These are phyloP conservation scores for Cystofilobasidium macerans DNA, from an alignment of 768 basidiomycete species.

Conservation along the genomic window DNA sequence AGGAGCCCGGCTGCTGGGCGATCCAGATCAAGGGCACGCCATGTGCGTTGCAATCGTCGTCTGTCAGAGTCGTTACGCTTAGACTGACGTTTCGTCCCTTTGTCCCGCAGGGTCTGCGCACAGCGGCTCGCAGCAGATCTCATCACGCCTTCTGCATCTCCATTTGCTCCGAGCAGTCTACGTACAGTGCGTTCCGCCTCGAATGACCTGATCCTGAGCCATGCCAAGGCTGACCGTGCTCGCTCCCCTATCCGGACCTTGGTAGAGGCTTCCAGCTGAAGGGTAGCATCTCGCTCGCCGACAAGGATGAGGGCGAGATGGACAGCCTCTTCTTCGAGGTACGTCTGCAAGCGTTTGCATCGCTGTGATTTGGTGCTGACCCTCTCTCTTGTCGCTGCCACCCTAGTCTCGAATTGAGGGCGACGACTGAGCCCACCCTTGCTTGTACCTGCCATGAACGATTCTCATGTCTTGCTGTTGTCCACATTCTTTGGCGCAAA, in stretches of 20 bases:
- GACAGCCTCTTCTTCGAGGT: constrained; percentile 22
- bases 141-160: constrained; percentile 14
- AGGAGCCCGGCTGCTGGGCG: constrained; percentile 23
- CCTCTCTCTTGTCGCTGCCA: background rate
- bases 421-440: background rate
- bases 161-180: constrained; percentile 19
- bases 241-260: background rate
- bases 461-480: too few relatives aligned
- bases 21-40: constrained; percentile 22
- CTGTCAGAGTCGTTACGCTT: too few relatives aligned
- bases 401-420: background rate
- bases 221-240: background rate
- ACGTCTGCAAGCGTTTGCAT: too few relatives aligned
- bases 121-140: constrained; percentile 9
- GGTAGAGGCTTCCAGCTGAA: constrained; percentile 19
- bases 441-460: too few relatives aligned
- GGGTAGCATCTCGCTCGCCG: constrained; percentile 18
- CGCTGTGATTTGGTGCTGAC: background rate
- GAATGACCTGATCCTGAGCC: background rate
- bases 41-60: background rate
- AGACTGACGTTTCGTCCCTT: too few relatives aligned
- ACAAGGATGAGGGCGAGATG: constrained; percentile 27
- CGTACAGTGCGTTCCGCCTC: background rate
- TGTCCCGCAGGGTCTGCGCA: constrained; percentile 7
- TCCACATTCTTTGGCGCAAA: too few relatives aligned